These are phyloP conservation scores for Arthroderma sp. DNA, from an alignment of 2,329 filamentous ascomycete genomes.

Conservation along the genomic window DNA sequence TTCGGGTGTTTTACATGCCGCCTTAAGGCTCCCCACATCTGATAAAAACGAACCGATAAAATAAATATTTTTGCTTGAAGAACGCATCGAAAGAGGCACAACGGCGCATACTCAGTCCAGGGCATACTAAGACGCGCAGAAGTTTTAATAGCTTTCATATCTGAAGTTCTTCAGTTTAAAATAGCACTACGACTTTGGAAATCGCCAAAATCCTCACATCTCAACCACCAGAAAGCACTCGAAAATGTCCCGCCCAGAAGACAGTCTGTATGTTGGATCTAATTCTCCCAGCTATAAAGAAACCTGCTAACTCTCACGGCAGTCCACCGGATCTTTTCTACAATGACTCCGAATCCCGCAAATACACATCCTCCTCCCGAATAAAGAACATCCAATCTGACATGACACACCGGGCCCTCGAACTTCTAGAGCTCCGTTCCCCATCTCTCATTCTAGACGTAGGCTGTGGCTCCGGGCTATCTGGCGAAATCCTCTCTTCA, in stretches of 20 bases:
- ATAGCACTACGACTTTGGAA: not conserved
- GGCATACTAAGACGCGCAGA: no score
- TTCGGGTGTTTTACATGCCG: no score
- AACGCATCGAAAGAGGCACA: no score
- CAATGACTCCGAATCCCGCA: constrained; percentile 85
- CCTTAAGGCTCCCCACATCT: no score
- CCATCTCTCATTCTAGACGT: constrained; percentile 88
- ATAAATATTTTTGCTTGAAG: no score
- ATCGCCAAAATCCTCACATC: not conserved
- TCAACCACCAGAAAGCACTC: constrained; percentile 9
- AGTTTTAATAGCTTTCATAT: no score
- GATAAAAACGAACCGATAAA: no score
- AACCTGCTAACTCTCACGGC: constrained; percentile 4
- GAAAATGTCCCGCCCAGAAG: constrained; percentile 93
- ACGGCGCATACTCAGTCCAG: no score
- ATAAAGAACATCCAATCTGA: constrained; percentile 90
- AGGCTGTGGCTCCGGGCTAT: constrained; percentile 91
- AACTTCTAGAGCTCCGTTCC: constrained; percentile 66
- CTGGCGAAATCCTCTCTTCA: constrained; percentile 81
- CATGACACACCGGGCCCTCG: constrained; percentile 88
- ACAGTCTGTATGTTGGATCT: constrained; percentile 56
- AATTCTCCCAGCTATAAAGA: not conserved
- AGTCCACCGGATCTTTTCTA: constrained; percentile 96
- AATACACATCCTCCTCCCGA: constrained; percentile 92
- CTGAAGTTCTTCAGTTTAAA: not conserved